These are phyloP conservation scores for Pythium dissimile DNA, from an alignment of 352 stramenopile species.

Conservation along the genomic window DNA sequence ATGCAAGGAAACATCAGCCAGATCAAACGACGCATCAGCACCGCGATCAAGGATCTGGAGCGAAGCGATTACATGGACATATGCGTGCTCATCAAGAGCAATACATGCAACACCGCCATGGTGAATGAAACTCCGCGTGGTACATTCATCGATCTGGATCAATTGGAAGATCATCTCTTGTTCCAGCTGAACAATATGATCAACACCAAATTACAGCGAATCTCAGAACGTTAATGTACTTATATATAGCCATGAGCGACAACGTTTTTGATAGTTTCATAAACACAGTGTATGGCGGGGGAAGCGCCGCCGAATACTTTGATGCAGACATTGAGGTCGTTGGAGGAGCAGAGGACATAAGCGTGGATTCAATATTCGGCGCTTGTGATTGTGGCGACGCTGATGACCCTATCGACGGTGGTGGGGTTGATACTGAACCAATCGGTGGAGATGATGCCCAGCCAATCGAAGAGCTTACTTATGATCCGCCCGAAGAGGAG, in stretches of 20 bases:
- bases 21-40: neutral
- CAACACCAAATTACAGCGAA: conserved; percentile 4
- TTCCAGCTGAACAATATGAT: conserved; percentile 6
- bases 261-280: neutral
- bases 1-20: neutral
- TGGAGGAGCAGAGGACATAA: neutral
- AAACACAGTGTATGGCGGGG: neutral
- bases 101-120: neutral
- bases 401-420: neutral
- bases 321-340: neutral
- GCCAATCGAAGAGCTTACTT: too few species aligned
- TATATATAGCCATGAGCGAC: conserved; percentile 4
- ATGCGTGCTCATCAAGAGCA: conserved; percentile 9
- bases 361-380: conserved; percentile 3
- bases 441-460: too few species aligned
- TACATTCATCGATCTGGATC: conserved; percentile 6
- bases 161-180: neutral
- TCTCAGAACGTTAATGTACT: neutral
- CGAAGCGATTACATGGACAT: conserved; percentile 1
- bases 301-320: neutral
- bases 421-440: too few species aligned
- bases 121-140: neutral
- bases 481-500: too few species aligned
- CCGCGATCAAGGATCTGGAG: conserved; percentile 8
- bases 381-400: neutral